Conservation (phyloP, 148 eudicot genomes). For the Cornus kousa region DNA sequence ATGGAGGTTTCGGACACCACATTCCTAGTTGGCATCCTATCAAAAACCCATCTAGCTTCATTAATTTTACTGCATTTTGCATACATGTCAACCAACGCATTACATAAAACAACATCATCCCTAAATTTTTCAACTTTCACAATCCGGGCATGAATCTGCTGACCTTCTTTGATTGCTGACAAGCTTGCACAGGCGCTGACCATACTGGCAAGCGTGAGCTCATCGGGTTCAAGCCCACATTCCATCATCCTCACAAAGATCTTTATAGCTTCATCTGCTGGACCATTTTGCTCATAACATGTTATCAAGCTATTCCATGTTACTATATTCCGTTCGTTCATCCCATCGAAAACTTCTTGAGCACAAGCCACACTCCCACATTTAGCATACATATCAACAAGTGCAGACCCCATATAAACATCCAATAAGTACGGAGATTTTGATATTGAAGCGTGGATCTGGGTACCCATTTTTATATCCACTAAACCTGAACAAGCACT, state of each 20-base stretch:
- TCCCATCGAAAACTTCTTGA: conserved; percentile 56
- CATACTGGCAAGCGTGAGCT: conserved; percentile 80
- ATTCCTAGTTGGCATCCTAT: conserved; percentile 68
- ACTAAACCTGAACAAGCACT: conserved; percentile 76
- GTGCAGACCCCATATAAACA: conserved; percentile 85
- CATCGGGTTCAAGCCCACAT: conserved; percentile 56
- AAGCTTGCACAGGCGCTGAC: conserved; percentile 87
- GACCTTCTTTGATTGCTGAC: conserved; percentile 51
- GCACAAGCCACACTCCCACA: conserved; percentile 65
- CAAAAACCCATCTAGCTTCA: conserved; percentile 69
- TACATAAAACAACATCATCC: conserved; percentile 63
- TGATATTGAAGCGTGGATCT: conserved; percentile 59
- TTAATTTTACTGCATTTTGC: conserved; percentile 65
- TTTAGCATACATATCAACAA: conserved; percentile 82
- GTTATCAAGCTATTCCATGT: conserved; percentile 89
- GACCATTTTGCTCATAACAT: conserved; percentile 90
- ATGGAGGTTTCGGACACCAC: conserved; percentile 82
- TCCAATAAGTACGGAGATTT: conserved; percentile 43
- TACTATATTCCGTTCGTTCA: conserved; percentile 62
- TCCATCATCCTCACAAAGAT: conserved; percentile 63
- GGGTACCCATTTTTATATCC: conserved; percentile 51
- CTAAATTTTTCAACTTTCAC: conserved; percentile 50
- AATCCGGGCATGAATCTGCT: conserved; percentile 58
- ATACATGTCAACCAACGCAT: conserved; percentile 98
- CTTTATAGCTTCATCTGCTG: conserved; percentile 52